Evolutionary conservation across 2,329 filamentous ascomycete species (phyloP).

Genomic region (Chaetoscypha palmicola): DNA sequence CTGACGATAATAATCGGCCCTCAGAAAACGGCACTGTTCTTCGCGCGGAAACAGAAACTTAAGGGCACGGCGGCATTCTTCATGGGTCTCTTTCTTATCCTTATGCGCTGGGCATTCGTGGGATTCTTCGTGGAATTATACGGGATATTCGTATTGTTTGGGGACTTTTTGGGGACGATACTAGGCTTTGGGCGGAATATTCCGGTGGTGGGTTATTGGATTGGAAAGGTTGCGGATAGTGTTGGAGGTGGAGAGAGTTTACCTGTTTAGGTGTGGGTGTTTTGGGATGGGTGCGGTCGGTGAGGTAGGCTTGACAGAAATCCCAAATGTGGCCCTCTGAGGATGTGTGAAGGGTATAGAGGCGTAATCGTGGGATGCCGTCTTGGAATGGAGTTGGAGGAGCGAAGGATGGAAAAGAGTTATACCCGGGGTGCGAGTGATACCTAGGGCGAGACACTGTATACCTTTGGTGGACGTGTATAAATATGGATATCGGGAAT

Average conservation of each 20-base stretch:
- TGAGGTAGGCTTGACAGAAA: too few species aligned
- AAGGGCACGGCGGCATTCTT: slow-evolving; percentile 88
- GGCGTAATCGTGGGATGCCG: too few species aligned
- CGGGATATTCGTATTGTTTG: slow-evolving; percentile 88
- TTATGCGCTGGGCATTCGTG: slow-evolving; percentile 83
- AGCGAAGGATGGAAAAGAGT: not conserved
- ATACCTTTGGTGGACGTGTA: not conserved
- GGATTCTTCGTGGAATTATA: slow-evolving; percentile 90
- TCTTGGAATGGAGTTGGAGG: not conserved
- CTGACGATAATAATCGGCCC: slow-evolving; percentile 92
- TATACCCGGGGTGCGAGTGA: not conserved
- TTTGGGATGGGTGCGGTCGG: too few species aligned
- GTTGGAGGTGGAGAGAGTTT: slow-evolving; percentile 68
- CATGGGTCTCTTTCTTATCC: slow-evolving; percentile 72
- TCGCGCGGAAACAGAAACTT: slow-evolving; percentile 85
- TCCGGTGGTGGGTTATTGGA: slow-evolving; percentile 80
- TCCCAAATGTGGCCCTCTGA: too few species aligned
- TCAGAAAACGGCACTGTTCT: slow-evolving; percentile 87
- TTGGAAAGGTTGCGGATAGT: slow-evolving; percentile 67
- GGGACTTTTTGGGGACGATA: slow-evolving; percentile 92
- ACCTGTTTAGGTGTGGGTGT: slow-evolving; percentile 65
- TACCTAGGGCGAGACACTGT: not conserved
- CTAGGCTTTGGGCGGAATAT: slow-evolving; percentile 78
- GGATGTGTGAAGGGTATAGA: too few species aligned
- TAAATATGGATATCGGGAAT: not conserved